Base-by-base conservation (phyloP, 441 rosid species). In the Corymbia calophylla region DNA sequence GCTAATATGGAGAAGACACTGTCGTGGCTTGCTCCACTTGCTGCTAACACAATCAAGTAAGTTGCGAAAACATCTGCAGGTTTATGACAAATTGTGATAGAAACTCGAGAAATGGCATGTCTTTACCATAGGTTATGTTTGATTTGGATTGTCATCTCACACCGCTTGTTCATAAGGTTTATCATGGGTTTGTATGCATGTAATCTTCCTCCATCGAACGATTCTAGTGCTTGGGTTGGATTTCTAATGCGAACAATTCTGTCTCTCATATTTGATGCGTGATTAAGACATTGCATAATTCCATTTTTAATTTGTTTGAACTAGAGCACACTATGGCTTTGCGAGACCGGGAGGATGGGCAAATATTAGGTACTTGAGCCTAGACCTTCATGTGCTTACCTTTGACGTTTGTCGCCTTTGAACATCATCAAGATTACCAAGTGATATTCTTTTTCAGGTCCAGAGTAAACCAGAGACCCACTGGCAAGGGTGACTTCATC, bases 321-420 rank as follows among this genome's bases (percentile, higher is more conserved):
- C 84, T 44, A 97, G 99, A 89, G 99, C 99, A 81, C 99, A 98
- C 94, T 99, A 98, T 82, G 99, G 99, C 89, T 97, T 98, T 90
- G 99, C 96, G 49, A 97, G 99, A 99, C 98, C 96, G 89, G 99
- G 99, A 92, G 99, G 97, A 95, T 96, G 99, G 99, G 99, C 98
- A 39, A 97, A 96, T 91, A 93, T 97, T 1, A 99, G 99, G 99
- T 97, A 91, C 84, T 44, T 77, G 23, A 51, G 55, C 60, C 8
- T 31, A 6, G 54, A 58, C 27, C 60, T 85, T 53, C 54, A 23
- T 35, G 9, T 16, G 77, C 48, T 18, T 44, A 23, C 27, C 17
- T 55, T 77, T 2, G 29, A 48, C 11, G 14, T 77, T 35, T 73
- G 53, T 86, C 16, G 80, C 84, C n/a, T 77, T 77, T 77, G 16